Conservation (phyloP, 2,329 filamentous ascomycete species). For the Leptoxyphium fumago region DNA sequence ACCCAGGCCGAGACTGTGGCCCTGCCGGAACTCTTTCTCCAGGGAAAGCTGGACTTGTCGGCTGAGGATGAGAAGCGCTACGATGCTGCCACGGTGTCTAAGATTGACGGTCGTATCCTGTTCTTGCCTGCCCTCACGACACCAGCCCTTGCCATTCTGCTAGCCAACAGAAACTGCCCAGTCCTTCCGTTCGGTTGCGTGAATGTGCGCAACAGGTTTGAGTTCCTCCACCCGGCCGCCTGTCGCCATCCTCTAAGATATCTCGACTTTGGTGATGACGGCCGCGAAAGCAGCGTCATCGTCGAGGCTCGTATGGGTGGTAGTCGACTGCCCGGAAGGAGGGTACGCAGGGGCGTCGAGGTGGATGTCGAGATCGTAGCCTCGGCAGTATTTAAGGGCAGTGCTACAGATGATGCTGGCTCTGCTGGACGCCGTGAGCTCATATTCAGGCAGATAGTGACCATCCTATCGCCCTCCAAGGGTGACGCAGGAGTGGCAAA, state of each 20-base stretch:
- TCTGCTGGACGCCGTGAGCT: not conserved
- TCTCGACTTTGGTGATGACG: not conserved
- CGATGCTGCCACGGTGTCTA: not conserved
- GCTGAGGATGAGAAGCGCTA: not conserved
- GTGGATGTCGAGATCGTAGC: not conserved
- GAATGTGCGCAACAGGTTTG: conserved; percentile 1
- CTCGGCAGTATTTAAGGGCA: not conserved
- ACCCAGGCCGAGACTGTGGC: not conserved
- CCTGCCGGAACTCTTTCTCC: not conserved
- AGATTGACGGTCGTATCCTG: not conserved
- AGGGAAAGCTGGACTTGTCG: not conserved
- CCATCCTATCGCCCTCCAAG: not conserved
- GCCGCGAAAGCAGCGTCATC: not conserved
- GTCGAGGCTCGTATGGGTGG: not conserved
- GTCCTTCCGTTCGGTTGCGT: not conserved
- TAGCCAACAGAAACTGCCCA: conserved; percentile 1
- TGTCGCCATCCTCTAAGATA: not conserved
- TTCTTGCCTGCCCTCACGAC: not conserved
- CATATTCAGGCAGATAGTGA: not conserved
- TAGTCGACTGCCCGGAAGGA: not conserved
- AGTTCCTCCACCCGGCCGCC: not conserved
- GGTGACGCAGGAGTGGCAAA: not conserved
- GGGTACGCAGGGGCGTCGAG: not conserved
- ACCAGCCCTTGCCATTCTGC: not conserved
- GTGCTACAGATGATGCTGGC: no score